phyloP scores from a whole-genome alignment of 768 basidiomycete species.

The Mycena albidolilacea region DNA sequence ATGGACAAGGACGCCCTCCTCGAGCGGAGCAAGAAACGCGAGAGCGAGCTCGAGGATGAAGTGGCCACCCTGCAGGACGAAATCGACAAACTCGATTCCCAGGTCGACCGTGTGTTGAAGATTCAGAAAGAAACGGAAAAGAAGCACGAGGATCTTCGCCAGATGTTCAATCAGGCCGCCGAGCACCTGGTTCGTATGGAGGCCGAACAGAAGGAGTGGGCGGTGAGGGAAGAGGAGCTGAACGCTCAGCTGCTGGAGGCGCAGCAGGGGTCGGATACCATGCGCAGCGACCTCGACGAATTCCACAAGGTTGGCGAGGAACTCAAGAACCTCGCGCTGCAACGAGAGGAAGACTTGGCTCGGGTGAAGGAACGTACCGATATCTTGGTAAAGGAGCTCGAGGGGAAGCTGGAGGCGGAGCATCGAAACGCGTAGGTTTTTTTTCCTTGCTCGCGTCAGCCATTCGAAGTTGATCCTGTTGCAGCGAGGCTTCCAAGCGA shows the following conservation, averaged over 20 bases:
- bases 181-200: conserved; percentile 90
- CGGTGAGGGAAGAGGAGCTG: conserved; percentile 74
- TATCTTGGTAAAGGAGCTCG: conserved; percentile 72
- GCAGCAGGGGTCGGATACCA: conserved; percentile 70
- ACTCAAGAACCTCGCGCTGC: conserved; percentile 73
- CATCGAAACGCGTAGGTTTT: conserved; percentile 70
- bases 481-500: conserved; percentile 74
- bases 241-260: conserved; percentile 69
- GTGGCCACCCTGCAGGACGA: conserved; percentile 85
- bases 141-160: conserved; percentile 78
- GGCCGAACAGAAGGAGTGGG: conserved; percentile 79
- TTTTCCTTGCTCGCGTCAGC: conserved; percentile 2
- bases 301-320: conserved; percentile 79
- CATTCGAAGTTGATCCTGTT: conserved; percentile 20
- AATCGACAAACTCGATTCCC: conserved; percentile 86
- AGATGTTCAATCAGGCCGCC: conserved; percentile 87
- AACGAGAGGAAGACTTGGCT: conserved; percentile 86
- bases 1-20: conserved; percentile 89
- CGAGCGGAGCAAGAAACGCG: conserved; percentile 88
- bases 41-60: conserved; percentile 89
- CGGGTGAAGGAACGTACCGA: conserved; percentile 86
- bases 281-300: conserved; percentile 73
- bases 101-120: conserved; percentile 84
- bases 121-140: conserved; percentile 87
- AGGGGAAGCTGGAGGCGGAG: conserved; percentile 79